phyloP scores from a whole-genome alignment of 2,329 filamentous ascomycete genomes.

The Lasiodiplodia citricola region DNA sequence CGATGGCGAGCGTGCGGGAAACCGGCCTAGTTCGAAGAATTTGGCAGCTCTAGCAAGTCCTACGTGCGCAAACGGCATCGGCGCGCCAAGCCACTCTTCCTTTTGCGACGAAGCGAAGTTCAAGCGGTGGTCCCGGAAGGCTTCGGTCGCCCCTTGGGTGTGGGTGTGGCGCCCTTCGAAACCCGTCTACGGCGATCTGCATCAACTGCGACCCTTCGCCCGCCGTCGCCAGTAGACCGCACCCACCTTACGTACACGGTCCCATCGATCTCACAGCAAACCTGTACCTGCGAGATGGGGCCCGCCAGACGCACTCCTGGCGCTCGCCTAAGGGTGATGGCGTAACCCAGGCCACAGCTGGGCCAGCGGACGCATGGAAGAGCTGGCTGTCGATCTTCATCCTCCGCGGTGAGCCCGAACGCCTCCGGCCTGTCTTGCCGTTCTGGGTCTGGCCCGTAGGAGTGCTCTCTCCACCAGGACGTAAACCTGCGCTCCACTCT shows the following conservation, averaged over 20 bases:
- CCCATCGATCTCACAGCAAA: neutral
- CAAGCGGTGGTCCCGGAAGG: neutral
- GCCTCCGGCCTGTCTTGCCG: conserved; percentile 7
- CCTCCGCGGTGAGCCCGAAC: conserved; percentile 12
- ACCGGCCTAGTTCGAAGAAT: neutral
- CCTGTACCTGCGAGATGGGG: neutral
- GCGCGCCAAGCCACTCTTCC: conserved; percentile 4
- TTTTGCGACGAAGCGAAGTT: neutral
- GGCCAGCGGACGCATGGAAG: neutral
- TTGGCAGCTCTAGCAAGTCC: neutral
- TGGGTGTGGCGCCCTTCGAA: conserved; percentile 12
- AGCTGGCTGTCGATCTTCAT: conserved; percentile 1
- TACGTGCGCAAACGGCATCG: neutral
- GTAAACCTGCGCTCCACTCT: conserved; percentile 1
- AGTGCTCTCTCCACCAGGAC: conserved; percentile 9
- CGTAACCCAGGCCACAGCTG: neutral
- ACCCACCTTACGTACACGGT: neutral
- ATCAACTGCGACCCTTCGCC: neutral
- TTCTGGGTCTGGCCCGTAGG: conserved; percentile 3
- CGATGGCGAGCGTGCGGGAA: neutral
- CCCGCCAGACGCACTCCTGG: neutral
- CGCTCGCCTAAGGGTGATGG: neutral
- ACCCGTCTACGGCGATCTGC: conserved; percentile 1
- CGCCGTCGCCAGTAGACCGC: neutral
- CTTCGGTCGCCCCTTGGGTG: neutral